Evolutionary conservation across 257 asterid species (phyloP).

Genomic region (Solanum chiquidenum): DNA sequence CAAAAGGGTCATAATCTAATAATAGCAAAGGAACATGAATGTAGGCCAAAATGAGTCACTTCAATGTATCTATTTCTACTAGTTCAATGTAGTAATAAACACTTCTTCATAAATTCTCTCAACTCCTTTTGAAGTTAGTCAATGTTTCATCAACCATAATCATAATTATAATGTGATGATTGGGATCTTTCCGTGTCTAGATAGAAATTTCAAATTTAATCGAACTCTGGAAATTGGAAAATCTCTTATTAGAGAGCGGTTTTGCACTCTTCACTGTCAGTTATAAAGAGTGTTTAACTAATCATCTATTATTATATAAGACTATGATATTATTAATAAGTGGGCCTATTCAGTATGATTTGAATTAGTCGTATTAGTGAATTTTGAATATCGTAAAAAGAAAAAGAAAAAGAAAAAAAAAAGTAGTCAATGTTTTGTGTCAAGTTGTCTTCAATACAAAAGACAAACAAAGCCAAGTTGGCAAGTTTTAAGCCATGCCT

Average conservation of each 20-base stretch:
- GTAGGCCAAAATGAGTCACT: not conserved
- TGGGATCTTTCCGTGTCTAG: not conserved
- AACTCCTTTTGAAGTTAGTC: not conserved
- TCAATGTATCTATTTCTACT: not conserved
- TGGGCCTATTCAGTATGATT: not conserved
- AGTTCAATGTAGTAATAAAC: not conserved
- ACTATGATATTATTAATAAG: not conserved
- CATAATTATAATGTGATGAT: not conserved
- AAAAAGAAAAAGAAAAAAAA: accelerated
- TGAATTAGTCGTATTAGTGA: not conserved
- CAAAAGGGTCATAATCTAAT: not conserved
- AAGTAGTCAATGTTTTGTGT: not conserved
- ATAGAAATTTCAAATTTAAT: too few relatives aligned
- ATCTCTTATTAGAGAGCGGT: not conserved
- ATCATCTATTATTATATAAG: not conserved
- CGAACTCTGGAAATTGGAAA: accelerated
- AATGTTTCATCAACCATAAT: not conserved
- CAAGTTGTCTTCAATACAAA: not conserved
- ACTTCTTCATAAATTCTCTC: not conserved
- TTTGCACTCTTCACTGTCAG: too few relatives aligned
- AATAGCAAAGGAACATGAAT: not conserved
- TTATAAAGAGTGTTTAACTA: too few relatives aligned
- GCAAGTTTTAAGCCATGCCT: constrained; percentile 2
- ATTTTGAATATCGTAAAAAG: not conserved
- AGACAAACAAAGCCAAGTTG: not conserved